Percentiles rank a stretch among this genome's conserved stretches.
Evolutionary conservation across 2,329 filamentous ascomycete genomes (phyloP).

Genomic region (Cytospora mali): DNA sequence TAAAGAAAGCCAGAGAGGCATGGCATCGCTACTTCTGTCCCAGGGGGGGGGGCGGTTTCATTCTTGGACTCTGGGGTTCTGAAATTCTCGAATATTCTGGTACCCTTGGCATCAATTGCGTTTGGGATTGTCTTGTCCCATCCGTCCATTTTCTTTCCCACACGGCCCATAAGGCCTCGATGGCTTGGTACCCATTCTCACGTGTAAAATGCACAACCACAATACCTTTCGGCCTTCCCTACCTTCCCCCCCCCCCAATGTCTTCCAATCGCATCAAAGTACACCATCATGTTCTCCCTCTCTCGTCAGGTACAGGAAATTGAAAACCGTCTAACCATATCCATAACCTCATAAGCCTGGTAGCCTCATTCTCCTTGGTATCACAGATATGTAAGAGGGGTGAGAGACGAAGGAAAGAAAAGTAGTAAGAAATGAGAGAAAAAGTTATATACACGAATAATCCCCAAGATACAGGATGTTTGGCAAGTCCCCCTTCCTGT

Average conservation of each 20-base stretch:
- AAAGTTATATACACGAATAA: constrained; percentile 19
- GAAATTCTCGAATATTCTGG: too few species aligned
- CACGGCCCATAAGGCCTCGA: neutral
- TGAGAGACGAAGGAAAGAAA: constrained; percentile 4
- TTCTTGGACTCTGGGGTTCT: too few species aligned
- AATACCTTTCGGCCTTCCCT: neutral
- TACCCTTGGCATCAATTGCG: neutral
- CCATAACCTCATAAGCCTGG: constrained; percentile 16
- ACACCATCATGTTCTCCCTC: neutral
- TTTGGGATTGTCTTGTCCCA: neutral
- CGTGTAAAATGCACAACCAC: constrained; percentile 1
- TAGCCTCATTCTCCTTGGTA: constrained; percentile 20
- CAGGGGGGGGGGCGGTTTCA: too few species aligned
- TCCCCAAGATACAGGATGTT: neutral
- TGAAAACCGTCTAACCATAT: constrained; percentile 12
- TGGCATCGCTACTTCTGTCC: too few species aligned
- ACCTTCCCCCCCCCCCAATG: neutral
- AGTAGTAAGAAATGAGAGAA: constrained; percentile 7
- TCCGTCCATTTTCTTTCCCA: neutral
- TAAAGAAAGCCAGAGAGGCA: too few species aligned
- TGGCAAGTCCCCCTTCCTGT: neutral
- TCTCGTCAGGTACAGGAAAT: neutral
- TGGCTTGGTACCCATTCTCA: neutral
- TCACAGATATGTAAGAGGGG: constrained; percentile 19
- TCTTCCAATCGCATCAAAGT: neutral